Conservation (phyloP, 768 basidiomycete species). For the Suillus clintonianus region DNA sequence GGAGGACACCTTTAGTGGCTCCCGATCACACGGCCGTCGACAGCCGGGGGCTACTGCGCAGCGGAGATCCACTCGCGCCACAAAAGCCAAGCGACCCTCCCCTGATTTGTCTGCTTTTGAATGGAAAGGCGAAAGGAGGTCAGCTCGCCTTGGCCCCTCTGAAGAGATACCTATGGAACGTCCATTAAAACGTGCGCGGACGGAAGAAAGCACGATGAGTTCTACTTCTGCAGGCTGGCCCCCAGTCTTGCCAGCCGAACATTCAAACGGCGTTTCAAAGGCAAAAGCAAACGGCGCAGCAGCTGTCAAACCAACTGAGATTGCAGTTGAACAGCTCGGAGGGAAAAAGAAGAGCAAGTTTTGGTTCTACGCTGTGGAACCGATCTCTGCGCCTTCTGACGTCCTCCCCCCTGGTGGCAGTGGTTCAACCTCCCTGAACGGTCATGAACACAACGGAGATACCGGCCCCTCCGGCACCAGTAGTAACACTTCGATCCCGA, state of each 20-base stretch:
- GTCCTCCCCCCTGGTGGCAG: slow-evolving; percentile 20
- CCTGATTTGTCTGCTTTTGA: slow-evolving; percentile 49
- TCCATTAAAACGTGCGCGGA: slow-evolving; percentile 72
- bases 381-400: slow-evolving; percentile 40
- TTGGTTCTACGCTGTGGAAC: slow-evolving; percentile 89
- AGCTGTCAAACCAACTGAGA: slow-evolving; percentile 68
- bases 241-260: slow-evolving; percentile 25
- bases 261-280: slow-evolving; percentile 38
- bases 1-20: slow-evolving; percentile 42
- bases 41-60: slow-evolving; percentile 35
- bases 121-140: slow-evolving; percentile 79
- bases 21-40: slow-evolving; percentile 42
- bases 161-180: slow-evolving; percentile 52
- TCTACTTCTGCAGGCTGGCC: slow-evolving; percentile 45
- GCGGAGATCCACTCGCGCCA: slow-evolving; percentile 57
- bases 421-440: slow-evolving; percentile 20
- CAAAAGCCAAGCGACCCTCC: slow-evolving; percentile 53
- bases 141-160: slow-evolving; percentile 61
- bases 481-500: slow-evolving; percentile 9
- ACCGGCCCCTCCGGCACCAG: slow-evolving; percentile 6
- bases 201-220: slow-evolving; percentile 68
- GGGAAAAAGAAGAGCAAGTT: slow-evolving; percentile 87
- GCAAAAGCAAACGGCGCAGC: slow-evolving; percentile 62
- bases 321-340: slow-evolving; percentile 72
- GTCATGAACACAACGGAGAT: slow-evolving; percentile 17